Evolutionary conservation across 2,329 filamentous ascomycete genomes (phyloP), one percentile per base, ranked within the genome.

Genomic region (Gyromitra esculenta): DNA sequence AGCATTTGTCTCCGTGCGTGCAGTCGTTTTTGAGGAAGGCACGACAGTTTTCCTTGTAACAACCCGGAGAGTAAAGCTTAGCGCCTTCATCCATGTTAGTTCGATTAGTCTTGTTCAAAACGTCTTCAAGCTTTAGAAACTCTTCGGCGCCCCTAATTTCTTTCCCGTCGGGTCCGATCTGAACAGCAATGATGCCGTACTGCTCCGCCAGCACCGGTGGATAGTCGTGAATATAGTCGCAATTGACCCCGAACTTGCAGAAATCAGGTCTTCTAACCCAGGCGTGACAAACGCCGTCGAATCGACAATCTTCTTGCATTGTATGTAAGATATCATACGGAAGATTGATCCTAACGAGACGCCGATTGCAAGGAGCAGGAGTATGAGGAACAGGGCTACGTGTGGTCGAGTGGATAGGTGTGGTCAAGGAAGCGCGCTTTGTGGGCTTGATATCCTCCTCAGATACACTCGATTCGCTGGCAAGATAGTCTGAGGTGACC

Each of bases 231-330:
- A 21, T 54, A 39, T 59, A 75, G 43, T 60, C 43, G 31, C 73
- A 75, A 37, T 72, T 71, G 8, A 60, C 52, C 9, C 73, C 73
- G 1, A 48, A 66, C 41, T 25, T 65, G 21, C 73, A 75, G 50
- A 75, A 66, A 48, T 75, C 73, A 11, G 73, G 73, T 39, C 73
- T 70, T 11, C 21, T 65, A 7, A 75, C 45, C 73, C 73, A 75
- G 25, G 73, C 59, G 13, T 75, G 73, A 13, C 73, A 75, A 31
- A 59, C 54, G 1, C 63, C 54, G n/a, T 66, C 60, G 35, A 75
- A 75, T 18, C 73, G 50, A 2, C 50, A 18, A 52, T 75, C 73
- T 3, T 66, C 60, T 37, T 73, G 70, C 70, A 73, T 73, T 1
- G 13, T 73, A 25, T 66, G 50, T 13, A 73, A 52, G 1, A 35